Conservation (phyloP, 1,139 yeast species). For the Saccharomyces hybrid region DNA sequence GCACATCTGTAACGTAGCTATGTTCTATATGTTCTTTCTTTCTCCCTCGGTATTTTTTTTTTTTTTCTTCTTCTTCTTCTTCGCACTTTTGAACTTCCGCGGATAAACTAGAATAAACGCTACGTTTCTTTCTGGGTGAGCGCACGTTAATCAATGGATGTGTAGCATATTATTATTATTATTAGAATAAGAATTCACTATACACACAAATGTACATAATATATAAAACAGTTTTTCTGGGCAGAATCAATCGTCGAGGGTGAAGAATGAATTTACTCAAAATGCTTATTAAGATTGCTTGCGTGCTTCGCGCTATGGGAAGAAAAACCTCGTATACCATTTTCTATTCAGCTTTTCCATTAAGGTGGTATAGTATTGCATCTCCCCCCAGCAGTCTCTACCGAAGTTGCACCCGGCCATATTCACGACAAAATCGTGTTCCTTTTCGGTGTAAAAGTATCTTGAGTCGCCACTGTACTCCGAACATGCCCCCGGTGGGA, state of each 20-base stretch:
- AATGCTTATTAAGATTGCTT: too few species aligned
- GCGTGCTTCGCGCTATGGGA: not conserved
- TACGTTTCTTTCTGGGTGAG: too few species aligned
- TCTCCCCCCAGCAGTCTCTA: slow-evolving; percentile 95
- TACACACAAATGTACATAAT: not conserved
- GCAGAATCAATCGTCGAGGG: not conserved
- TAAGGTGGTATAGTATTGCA: slow-evolving; percentile 75
- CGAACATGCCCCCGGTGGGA: slow-evolving; percentile 94
- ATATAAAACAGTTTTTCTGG: not conserved
- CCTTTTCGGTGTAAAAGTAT: slow-evolving; percentile 55
- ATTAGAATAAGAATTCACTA: not conserved
- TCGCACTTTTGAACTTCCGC: not conserved
- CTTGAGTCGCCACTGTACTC: slow-evolving; percentile 73
- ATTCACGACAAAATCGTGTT: slow-evolving; percentile 80
- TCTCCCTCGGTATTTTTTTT: not conserved
- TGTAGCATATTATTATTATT: not conserved
- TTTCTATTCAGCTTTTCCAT: slow-evolving; percentile 29
- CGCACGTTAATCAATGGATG: not conserved
- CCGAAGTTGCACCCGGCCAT: slow-evolving; percentile 99
- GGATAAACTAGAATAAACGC: too few species aligned
- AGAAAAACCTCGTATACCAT: slow-evolving; percentile 29
- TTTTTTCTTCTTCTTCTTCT: not conserved
- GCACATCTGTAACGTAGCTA: too few species aligned
- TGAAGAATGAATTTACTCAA: too few species aligned
- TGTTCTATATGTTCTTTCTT: too few species aligned